phyloP scores from a whole-genome alignment of 345 rosid genomes.

The Pelargonium nanum region DNA sequence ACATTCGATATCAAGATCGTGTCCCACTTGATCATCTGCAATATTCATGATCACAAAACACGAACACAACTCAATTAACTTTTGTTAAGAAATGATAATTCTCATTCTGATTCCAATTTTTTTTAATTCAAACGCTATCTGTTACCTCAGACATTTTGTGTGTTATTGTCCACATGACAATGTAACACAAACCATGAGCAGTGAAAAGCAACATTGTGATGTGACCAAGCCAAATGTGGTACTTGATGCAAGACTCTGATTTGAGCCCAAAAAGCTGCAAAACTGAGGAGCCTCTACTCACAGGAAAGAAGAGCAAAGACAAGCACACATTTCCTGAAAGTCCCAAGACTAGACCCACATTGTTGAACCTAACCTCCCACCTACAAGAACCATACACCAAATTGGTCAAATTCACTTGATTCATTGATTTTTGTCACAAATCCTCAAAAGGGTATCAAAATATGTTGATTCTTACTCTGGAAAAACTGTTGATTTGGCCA shows the following conservation, averaged over 20 bases:
- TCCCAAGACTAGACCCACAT: conserved; percentile 14
- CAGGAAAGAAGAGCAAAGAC: conserved; percentile 37
- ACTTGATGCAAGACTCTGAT: conserved; percentile 33
- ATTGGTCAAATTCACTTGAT: neutral
- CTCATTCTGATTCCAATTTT: too few species aligned
- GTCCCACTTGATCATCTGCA: conserved; percentile 37
- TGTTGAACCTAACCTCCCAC: conserved; percentile 25
- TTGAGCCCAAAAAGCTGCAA: conserved; percentile 32
- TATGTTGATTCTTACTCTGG: neutral
- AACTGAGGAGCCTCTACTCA: conserved; percentile 35
- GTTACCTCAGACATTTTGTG: conserved; percentile 26
- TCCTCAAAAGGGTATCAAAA: neutral
- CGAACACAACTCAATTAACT: too few species aligned
- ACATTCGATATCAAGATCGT: conserved; percentile 29
- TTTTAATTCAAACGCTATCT: too few species aligned
- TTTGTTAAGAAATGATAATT: too few species aligned
- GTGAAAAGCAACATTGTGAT: conserved; percentile 25
- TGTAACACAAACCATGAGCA: conserved; percentile 32
- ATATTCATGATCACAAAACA: neutral
- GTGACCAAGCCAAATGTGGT: conserved; percentile 43
- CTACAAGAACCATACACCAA: conserved; percentile 11
- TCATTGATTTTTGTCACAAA: neutral
- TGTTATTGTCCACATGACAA: conserved; percentile 21
- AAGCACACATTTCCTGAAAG: conserved; percentile 30
- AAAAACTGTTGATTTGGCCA: conserved; percentile 5